Percentiles rank a stretch among this genome's conserved stretches.
Conservation (phyloP, 768 basidiomycete genomes). For the Rickenella mellea region DNA sequence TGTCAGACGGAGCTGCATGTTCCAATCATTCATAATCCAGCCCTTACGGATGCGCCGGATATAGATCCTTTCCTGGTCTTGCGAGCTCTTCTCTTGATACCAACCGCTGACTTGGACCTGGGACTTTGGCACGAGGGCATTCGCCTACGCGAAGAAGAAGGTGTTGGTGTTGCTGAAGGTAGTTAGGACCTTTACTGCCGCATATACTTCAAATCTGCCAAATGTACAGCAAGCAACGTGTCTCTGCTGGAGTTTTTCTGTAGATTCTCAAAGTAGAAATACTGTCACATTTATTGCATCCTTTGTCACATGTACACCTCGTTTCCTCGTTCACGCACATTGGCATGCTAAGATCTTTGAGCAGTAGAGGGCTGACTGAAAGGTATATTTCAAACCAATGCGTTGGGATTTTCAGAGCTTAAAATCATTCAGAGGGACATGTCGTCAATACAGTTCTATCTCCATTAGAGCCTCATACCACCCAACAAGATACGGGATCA, state of each 20-base stretch:
- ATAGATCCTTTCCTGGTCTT: neutral
- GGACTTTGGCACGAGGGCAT: neutral
- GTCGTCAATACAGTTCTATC: neutral
- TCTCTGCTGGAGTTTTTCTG: neutral
- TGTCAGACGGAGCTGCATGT: neutral
- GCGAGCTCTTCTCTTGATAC: neutral
- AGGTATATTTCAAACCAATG: constrained; percentile 18
- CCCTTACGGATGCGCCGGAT: neutral
- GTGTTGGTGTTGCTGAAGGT: neutral
- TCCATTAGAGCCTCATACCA: neutral
- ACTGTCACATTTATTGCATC: neutral
- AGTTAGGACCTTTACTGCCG: neutral
- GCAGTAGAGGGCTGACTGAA: constrained; percentile 27
- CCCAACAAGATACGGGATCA: neutral
- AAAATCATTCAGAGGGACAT: neutral
- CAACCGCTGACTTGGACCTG: neutral
- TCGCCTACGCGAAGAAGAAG: neutral
- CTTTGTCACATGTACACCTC: neutral
- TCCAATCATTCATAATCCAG: neutral
- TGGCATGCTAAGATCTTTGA: constrained; percentile 31
- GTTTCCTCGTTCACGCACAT: neutral
- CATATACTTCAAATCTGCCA: neutral
- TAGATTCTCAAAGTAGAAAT: neutral
- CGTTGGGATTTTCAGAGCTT: neutral
- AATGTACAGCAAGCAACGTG: neutral